Evolutionary conservation across 2,329 filamentous ascomycete species (phyloP).

Genomic region (Tothia fuscella): DNA sequence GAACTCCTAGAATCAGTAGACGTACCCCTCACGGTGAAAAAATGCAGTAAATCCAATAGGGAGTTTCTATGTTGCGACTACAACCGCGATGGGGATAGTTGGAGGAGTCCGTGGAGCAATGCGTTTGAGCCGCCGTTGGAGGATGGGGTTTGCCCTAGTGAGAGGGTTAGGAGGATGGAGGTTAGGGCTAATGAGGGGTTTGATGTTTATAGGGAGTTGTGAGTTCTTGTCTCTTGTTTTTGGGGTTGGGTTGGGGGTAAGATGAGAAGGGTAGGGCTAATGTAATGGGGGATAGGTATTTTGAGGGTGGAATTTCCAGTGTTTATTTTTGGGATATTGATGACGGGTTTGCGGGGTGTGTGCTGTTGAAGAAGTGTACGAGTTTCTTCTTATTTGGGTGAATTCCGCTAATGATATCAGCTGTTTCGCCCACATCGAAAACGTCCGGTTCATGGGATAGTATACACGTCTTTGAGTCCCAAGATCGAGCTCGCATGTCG

Average conservation of each 20-base stretch:
- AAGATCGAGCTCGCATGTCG: constrained; percentile 78
- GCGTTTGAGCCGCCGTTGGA: constrained; percentile 85
- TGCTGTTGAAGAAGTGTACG: constrained; percentile 83
- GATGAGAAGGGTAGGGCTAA: constrained; percentile 5
- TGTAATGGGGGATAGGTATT: constrained; percentile 45
- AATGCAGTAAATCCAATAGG: constrained; percentile 77
- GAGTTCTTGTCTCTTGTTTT: constrained; percentile 22
- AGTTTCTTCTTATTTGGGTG: background rate
- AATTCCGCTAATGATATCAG: constrained; percentile 30
- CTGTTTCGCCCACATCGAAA: constrained; percentile 51
- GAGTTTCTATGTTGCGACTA: constrained; percentile 99
- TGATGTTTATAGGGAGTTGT: constrained; percentile 88
- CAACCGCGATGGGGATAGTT: constrained; percentile 96
- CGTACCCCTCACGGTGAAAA: constrained; percentile 77
- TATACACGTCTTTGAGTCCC: constrained; percentile 96
- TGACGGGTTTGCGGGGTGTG: constrained; percentile 92
- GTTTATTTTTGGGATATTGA: constrained; percentile 99
- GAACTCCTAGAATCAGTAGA: constrained; percentile 96
- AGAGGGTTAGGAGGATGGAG: constrained; percentile 10
- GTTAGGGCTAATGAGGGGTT: constrained; percentile 76
- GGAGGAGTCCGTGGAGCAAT: constrained; percentile 98
- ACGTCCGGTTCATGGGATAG: constrained; percentile 87
- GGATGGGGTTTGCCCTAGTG: constrained; percentile 32
- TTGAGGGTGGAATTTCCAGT: constrained; percentile 88
- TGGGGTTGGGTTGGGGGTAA: background rate